Evolutionary conservation across 2,329 filamentous ascomycete genomes (phyloP), one percentile per base, ranked within the genome.

Genomic region (Colletotrichum tamarilloi): DNA sequence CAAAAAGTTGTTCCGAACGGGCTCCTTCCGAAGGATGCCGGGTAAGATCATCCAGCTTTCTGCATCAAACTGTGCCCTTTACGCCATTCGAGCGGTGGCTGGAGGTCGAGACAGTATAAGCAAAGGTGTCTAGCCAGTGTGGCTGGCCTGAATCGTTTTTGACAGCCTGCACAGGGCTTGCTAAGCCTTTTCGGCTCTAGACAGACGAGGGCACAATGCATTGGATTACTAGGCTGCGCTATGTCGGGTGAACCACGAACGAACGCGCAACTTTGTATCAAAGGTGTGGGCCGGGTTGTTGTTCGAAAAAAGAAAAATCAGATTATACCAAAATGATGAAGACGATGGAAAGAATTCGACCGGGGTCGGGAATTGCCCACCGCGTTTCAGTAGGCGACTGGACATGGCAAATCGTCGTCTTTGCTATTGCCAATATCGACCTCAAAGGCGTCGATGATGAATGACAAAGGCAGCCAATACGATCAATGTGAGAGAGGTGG

Each of bases 11-110:
- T 58, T 6, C 32, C 28, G 12, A 58, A 14, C 56, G 12, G 28
- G 56, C 26, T 28, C 56, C 16, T 55, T 26, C 22, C 5, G 22
- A 30, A 49, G 16, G 49, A 26, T 8, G 49, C 14, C 49, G 22
- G 38, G 53, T 53, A 42, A 62, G 24, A 26, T 62, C 53, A 28
- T 46, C 38, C 28, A 38, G 60, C 38, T 65, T 59, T 30, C 67
- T 32, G 28, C 60, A 68, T 30, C n/a, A 32, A 63, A 52, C 14
- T 42, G 14, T 30, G 14, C 52, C 30, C 30, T 24, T 28, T 58
- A 35, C 55, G 64, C 55, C 35, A 30, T n/a, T 32, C 30, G 46
- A 35, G 42, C 22, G 56, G 24, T 55, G 56, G 46, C 57, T 53
- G 56, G 19, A 62, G 12, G 42, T 46, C n/a, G 30, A 19, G 58